Percentiles rank a stretch among this genome's conserved stretches.
phyloP scores from a whole-genome alignment of 31 red algal genomes.

The Odonthalia washingtoniensis region DNA sequence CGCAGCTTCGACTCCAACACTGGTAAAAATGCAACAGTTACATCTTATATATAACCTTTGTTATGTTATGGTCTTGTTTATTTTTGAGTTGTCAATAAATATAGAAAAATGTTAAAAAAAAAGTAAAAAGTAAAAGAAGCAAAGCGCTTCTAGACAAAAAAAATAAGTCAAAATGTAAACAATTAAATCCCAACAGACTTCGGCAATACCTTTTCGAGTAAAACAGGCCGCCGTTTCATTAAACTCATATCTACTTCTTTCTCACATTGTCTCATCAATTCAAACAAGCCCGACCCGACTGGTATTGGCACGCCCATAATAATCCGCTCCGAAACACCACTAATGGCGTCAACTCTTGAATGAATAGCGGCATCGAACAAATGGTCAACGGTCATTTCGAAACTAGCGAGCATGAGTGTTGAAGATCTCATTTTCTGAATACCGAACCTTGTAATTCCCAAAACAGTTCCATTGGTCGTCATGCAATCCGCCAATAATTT shows the following conservation, averaged over 20 bases:
- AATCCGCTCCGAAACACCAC: constrained; percentile 94
- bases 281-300: constrained; percentile 93
- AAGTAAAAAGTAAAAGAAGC: too few relatives aligned
- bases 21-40: too few relatives aligned
- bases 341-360: constrained; percentile 78
- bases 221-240: background rate
- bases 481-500: constrained; percentile 95
- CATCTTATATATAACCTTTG: too few relatives aligned
- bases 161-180: too few relatives aligned
- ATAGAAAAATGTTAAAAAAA: too few relatives aligned
- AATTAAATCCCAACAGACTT: background rate
- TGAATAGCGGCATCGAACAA: constrained; percentile 99
- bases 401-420: constrained; percentile 97
- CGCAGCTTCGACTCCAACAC: too few relatives aligned
- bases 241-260: background rate
- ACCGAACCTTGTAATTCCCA: constrained; percentile 94
- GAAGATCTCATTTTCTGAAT: constrained; percentile 95
- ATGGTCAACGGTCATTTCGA: constrained; percentile 99
- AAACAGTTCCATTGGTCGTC: constrained; percentile 85
- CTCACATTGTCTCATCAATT: constrained; percentile 40
- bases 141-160: too few relatives aligned
- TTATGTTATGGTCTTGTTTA: too few relatives aligned
- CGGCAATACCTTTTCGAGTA: background rate
- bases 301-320: constrained; percentile 98
- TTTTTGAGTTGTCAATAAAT: too few relatives aligned